Evolutionary conservation across 164 flowering plant genomes (phyloP).

Genomic region (Tetrastigma voinierianum): DNA sequence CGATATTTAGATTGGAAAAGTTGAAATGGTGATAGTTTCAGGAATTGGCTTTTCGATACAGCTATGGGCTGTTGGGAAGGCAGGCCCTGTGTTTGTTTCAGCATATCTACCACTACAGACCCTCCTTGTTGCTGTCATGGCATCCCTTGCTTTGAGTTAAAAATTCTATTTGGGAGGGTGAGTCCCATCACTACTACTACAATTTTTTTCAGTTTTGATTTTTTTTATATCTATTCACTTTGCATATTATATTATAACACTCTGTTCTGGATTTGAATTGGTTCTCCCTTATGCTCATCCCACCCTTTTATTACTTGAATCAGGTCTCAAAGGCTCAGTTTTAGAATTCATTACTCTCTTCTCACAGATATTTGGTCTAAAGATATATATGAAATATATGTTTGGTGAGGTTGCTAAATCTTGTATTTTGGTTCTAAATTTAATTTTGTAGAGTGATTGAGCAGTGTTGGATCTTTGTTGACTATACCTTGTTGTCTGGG

Average conservation of each 20-base stretch:
- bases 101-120: constrained; percentile 30
- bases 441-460: constrained; percentile 19
- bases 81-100: constrained; percentile 31
- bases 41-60: constrained; percentile 28
- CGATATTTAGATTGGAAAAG: not conserved
- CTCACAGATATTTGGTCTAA: too few relatives aligned
- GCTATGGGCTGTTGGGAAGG: constrained; percentile 27
- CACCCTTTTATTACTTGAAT: too few relatives aligned
- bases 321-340: too few relatives aligned
- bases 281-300: too few relatives aligned
- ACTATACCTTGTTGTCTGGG: constrained; percentile 25
- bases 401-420: too few relatives aligned
- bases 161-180: constrained; percentile 39
- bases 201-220: too few relatives aligned
- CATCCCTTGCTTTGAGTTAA: constrained; percentile 24
- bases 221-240: too few relatives aligned
- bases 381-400: too few relatives aligned
- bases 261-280: too few relatives aligned
- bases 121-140: constrained; percentile 29
- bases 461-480: constrained; percentile 22
- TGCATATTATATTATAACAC: too few relatives aligned
- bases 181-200: not conserved
- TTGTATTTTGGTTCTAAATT: not conserved
- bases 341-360: too few relatives aligned
- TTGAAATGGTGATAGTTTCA: constrained; percentile 28